Conservation (phyloP, 305 asterid species). For the Rubia peregrina region DNA sequence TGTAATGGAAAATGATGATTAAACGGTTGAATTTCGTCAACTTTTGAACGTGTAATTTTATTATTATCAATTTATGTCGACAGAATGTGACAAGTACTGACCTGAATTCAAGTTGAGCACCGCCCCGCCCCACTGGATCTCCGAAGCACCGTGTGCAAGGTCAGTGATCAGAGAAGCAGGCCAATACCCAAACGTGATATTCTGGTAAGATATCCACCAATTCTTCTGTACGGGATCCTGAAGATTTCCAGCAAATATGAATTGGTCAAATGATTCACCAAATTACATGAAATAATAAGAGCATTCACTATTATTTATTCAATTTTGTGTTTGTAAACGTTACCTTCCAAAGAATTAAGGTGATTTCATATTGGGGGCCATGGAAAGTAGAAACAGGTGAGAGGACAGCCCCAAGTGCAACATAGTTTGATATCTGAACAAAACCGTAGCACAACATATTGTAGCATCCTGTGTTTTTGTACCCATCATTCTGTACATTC, state of each 20-base stretch:
- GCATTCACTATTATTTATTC: background rate
- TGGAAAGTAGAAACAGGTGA: background rate
- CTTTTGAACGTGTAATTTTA: too few species aligned
- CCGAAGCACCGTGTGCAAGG: background rate
- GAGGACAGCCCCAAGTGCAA: constrained; percentile 1
- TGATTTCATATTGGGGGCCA: background rate
- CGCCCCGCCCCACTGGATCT: background rate
- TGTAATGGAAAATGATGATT: background rate
- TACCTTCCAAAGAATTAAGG: background rate
- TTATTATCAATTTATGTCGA: too few species aligned
- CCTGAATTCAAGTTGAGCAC: background rate
- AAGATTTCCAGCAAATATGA: background rate
- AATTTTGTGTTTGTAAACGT: background rate
- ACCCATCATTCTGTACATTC: background rate
- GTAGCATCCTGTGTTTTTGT: background rate
- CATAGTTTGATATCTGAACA: background rate
- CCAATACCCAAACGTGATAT: constrained; percentile 1
- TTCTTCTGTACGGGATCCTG: background rate
- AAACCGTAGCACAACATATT: constrained; percentile 3
- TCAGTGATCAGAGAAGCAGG: background rate
- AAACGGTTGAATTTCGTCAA: too few species aligned
- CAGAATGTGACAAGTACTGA: background rate
- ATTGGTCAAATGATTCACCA: background rate
- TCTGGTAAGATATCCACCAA: constrained; percentile 1
- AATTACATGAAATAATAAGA: too few species aligned